Percentiles rank a stretch among this genome's conserved stretches.
phyloP scores from a whole-genome alignment of 2,329 filamentous ascomycete genomes.

The Pseudopithomyces maydicus region DNA sequence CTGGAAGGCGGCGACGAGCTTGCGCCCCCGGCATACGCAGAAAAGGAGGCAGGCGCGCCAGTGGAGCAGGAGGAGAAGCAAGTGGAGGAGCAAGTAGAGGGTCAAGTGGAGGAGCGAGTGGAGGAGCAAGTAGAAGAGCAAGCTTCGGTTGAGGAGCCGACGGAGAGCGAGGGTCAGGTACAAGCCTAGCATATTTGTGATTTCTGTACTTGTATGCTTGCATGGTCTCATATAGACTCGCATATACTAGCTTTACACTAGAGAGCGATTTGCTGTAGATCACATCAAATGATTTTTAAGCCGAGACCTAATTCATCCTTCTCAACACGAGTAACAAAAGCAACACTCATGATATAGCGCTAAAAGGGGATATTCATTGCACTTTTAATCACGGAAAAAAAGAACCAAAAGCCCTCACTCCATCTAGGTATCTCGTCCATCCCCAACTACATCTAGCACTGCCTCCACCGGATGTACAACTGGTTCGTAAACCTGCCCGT shows the following conservation, averaged over 20 bases:
- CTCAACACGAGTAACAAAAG: too few species aligned
- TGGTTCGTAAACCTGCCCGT: slow-evolving; percentile 28
- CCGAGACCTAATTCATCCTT: too few species aligned
- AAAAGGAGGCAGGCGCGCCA: slow-evolving; percentile 5
- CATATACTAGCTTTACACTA: not conserved
- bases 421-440: not conserved
- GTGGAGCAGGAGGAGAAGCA: not conserved
- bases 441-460: slow-evolving; percentile 30
- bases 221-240: not conserved
- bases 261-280: not conserved
- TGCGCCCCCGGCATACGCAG: slow-evolving; percentile 42
- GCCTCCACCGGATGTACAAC: slow-evolving; percentile 40
- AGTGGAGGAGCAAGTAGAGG: not conserved
- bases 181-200: not conserved
- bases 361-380: too few species aligned
- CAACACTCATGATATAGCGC: too few species aligned
- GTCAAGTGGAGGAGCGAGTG: too few species aligned
- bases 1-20: slow-evolving; percentile 52
- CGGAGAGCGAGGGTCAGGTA: not conserved
- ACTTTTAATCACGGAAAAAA: too few species aligned
- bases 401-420: not conserved
- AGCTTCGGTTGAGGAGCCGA: not conserved
- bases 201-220: not conserved
- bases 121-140: not conserved
- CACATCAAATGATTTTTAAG: not conserved